These are phyloP conservation scores for Calonectria pauciramosa DNA, from an alignment of 2,329 filamentous ascomycete genomes.

Conservation along the genomic window DNA sequence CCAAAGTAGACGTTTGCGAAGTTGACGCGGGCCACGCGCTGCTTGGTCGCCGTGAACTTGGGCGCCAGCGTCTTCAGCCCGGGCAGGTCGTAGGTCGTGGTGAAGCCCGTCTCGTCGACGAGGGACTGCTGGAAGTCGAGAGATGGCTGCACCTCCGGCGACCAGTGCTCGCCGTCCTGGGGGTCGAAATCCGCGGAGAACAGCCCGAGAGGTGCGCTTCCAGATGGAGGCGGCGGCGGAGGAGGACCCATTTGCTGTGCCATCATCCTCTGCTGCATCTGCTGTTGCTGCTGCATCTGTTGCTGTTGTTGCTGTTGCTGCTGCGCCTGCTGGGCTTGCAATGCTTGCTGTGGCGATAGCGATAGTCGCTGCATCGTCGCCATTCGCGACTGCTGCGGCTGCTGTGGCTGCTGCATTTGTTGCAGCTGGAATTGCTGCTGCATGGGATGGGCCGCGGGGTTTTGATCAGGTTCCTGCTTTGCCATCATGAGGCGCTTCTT, in stretches of 20 bases:
- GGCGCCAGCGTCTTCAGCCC: constrained; percentile 69
- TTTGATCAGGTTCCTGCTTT: constrained; percentile 67
- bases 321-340: background rate
- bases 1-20: constrained; percentile 67
- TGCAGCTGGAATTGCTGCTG: constrained; percentile 13
- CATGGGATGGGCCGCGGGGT: background rate
- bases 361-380: background rate
- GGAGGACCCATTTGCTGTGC: background rate
- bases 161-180: constrained; percentile 38
- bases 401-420: constrained; percentile 12
- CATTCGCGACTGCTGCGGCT: constrained; percentile 12
- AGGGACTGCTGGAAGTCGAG: constrained; percentile 61
- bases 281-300: too few relatives aligned
- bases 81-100: constrained; percentile 72
- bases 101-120: constrained; percentile 71
- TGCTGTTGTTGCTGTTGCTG: too few relatives aligned
- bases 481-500: constrained; percentile 88
- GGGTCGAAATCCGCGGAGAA: background rate
- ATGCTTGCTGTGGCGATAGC: background rate
- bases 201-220: background rate
- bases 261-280: background rate
- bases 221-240: background rate
- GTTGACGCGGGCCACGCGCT: constrained; percentile 69
- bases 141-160: constrained; percentile 46
- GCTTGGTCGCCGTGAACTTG: constrained; percentile 64